Evolutionary conservation across 2,329 filamentous ascomycete genomes (phyloP).

Genomic region (Aspergillus oerlinghausenensis): DNA sequence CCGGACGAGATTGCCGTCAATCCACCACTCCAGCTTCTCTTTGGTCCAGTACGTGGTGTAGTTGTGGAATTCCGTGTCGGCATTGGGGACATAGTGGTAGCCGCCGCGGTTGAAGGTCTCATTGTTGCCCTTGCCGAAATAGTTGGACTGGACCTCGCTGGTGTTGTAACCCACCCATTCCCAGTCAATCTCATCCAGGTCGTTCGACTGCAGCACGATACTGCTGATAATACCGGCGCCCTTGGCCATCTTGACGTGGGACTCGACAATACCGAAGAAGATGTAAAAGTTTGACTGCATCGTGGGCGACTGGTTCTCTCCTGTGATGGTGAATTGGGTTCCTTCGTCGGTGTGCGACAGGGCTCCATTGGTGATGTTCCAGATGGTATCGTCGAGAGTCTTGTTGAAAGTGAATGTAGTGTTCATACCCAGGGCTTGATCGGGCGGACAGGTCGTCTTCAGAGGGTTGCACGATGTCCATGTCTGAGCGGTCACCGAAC

Average conservation of each 20-base stretch:
- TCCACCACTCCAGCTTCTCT: conserved; percentile 60
- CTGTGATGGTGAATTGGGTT: conserved; percentile 66
- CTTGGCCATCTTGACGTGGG: conserved; percentile 69
- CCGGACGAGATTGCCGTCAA: conserved; percentile 59
- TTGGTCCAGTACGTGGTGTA: conserved; percentile 62
- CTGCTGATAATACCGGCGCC: conserved; percentile 74
- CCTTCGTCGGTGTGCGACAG: conserved; percentile 61
- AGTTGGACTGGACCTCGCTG: conserved; percentile 68
- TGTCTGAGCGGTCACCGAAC: conserved; percentile 60
- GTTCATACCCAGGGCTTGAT: conserved; percentile 63
- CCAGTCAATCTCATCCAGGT: conserved; percentile 84
- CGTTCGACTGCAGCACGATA: conserved; percentile 77
- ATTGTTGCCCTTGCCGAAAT: conserved; percentile 88
- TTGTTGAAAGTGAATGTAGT: conserved; percentile 62
- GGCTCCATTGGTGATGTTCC: conserved; percentile 64
- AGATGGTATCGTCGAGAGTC: conserved; percentile 55
- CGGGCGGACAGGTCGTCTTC: conserved; percentile 63
- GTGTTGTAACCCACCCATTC: conserved; percentile 40
- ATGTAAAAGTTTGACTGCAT: conserved; percentile 77
- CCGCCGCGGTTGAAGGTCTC: conserved; percentile 73
- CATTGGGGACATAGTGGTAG: conserved; percentile 63
- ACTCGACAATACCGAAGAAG: conserved; percentile 76
- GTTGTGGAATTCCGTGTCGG: conserved; percentile 47
- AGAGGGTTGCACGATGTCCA: conserved; percentile 73
- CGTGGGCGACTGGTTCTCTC: conserved; percentile 71